These are phyloP conservation scores for Ophiostoma piceae DNA, from an alignment of 2,329 filamentous ascomycete species.

Conservation along the genomic window DNA sequence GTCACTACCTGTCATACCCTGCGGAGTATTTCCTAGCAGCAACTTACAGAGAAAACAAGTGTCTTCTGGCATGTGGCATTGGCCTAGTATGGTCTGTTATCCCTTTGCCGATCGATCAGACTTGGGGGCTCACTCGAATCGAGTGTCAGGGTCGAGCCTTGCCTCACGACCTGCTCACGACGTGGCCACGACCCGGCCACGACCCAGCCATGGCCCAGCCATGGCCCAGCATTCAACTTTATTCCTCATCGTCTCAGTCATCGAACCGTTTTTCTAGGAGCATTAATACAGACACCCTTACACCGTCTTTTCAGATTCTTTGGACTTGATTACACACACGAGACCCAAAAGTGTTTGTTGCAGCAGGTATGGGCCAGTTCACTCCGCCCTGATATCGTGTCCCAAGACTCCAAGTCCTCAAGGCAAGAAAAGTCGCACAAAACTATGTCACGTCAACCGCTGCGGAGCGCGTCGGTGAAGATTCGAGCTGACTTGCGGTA, in stretches of 20 bases:
- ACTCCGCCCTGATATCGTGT: not conserved
- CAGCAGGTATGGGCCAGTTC: not conserved
- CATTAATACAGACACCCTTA: not conserved
- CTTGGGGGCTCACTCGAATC: not conserved
- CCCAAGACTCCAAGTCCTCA: no score
- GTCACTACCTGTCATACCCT: not conserved
- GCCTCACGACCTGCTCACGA: not conserved
- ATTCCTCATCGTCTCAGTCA: not conserved
- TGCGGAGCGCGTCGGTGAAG: not conserved
- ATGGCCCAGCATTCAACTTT: no score
- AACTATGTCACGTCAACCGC: not conserved
- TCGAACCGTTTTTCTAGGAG: no score
- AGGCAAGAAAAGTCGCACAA: no score
- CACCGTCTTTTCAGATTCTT: not conserved
- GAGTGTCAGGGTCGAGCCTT: not conserved
- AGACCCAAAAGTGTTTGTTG: not conserved
- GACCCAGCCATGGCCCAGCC: no score
- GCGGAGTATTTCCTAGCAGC: not conserved
- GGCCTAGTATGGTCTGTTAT: not conserved
- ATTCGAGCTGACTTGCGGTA: not conserved
- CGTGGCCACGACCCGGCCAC: no score
- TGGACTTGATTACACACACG: not conserved
- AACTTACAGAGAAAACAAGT: not conserved
- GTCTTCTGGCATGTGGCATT: not conserved
- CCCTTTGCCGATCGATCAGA: not conserved